Base-by-base conservation (phyloP, 2,329 filamentous ascomycete species). In the Trichoderma oligosporum region DNA sequence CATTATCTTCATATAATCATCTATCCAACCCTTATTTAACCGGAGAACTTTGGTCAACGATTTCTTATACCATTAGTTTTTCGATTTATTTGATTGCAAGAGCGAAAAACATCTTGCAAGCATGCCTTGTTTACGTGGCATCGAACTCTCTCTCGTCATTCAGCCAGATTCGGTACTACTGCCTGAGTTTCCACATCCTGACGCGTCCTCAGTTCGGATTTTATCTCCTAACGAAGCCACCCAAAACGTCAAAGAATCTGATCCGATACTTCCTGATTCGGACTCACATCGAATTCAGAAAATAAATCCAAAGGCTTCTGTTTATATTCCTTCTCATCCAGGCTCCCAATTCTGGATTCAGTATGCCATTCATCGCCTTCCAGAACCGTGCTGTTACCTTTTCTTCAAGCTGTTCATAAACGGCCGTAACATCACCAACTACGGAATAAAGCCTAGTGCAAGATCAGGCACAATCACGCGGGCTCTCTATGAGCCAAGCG, bases 341-440 rank as follows among this genome's bases (percentile, higher is more conserved):
- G 81, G 77, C 2, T 71, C 75, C 12, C 76, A 75, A n/a, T 84
- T 84, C 60, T 77, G 74, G 62, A 67, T 85, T 39, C 73, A 74
- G 27, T 84, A 83, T 63, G 65, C 65, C 5, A 64, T 83, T 59
- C 66, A 65, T 45, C 69, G 66, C 41, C 62, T 67, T 1, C 70
- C 70, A 1, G 62, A 64, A 2, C 71, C 65, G 16, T 68, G 72
- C 36, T 69, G 65, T 52, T 77, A 74, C 60, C 65, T 82, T 8
- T 81, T 78, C 67, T 84, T 84, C 69, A 82, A 80, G 62, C 67
- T 84, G 52, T 73, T 72, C 56, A 75, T 84, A 65, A 84, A 85
- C 60, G 80, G 80, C 14, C 74, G 76, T 14, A 72, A 74, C 16
- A 70, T 79, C n/a, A 72, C 77, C 2, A 78, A 76, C 3, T 85